A percentile compares a stretch with the other conserved stretches of the same genome.
These are phyloP conservation scores for Arabis alpina DNA, from an alignment of 345 rosid species.

Conservation along the genomic window DNA sequence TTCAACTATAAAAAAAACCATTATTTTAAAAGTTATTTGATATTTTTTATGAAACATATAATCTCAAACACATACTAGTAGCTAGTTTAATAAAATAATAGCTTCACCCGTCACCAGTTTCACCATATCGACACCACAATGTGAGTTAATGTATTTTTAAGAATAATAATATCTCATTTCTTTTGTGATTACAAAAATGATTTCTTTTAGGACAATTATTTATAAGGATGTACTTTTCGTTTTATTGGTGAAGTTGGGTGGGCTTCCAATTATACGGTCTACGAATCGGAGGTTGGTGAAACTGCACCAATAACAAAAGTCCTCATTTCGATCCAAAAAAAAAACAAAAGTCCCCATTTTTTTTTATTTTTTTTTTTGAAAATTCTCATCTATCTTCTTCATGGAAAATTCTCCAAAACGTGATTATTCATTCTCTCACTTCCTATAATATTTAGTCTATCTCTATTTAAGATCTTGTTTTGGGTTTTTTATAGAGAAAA, in stretches of 20 bases:
- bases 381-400: constrained; percentile 15
- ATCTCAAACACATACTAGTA: too few species aligned
- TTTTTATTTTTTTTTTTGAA: too few species aligned
- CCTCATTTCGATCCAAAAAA: background rate
- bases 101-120: too few species aligned
- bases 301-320: constrained; percentile 11
- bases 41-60: too few species aligned
- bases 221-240: constrained; percentile 10
- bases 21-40: too few species aligned
- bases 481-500: too few species aligned
- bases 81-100: too few species aligned
- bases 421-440: constrained; percentile 20
- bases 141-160: too few species aligned
- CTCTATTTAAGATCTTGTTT: too few species aligned
- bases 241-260: constrained; percentile 10
- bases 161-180: background rate
- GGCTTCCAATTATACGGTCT: constrained; percentile 14
- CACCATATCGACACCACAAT: constrained; percentile 10
- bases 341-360: constrained; percentile 14
- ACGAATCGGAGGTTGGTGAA: constrained; percentile 36
- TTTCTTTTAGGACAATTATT: background rate
- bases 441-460: background rate
- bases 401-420: constrained; percentile 21
- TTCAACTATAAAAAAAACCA: too few species aligned
- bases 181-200: background rate